These are phyloP conservation scores for Thraustotheca clavata DNA, from an alignment of 352 stramenopile genomes.

Conservation along the genomic window DNA sequence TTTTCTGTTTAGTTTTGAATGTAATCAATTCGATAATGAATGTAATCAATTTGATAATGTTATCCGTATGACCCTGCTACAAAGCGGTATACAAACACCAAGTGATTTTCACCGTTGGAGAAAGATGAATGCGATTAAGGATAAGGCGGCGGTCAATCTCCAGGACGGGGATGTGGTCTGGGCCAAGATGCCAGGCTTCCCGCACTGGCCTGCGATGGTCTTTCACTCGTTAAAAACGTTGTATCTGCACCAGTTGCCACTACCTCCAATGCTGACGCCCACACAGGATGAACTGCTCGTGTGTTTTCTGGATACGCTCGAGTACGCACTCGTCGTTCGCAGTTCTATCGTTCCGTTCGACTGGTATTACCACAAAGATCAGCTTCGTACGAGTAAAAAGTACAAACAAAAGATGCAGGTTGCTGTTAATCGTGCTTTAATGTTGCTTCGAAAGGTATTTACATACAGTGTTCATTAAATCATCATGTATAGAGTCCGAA, in stretches of 20 bases:
- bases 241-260: not conserved
- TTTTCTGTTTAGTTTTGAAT: too few relatives aligned
- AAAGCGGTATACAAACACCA: too few relatives aligned
- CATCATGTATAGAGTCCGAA: not conserved
- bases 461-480: not conserved
- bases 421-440: not conserved
- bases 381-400: not conserved
- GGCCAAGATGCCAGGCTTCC: slow-evolving; percentile 53
- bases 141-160: slow-evolving; percentile 17
- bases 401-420: not conserved
- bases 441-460: not conserved
- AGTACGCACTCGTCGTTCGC: not conserved
- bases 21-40: too few relatives aligned
- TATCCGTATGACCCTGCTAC: too few relatives aligned
- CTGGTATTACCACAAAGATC: not conserved
- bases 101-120: too few relatives aligned
- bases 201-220: slow-evolving; percentile 73
- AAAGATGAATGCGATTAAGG: too few relatives aligned
- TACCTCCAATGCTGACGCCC: not conserved
- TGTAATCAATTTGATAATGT: too few relatives aligned
- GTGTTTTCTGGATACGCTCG: slow-evolving; percentile 14
- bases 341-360: slow-evolving; percentile 2
- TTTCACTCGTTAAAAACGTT: slow-evolving; percentile 28
- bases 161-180: slow-evolving; percentile 70
- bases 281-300: not conserved